phyloP scores from a whole-genome alignment of 495 filamentous ascomycete species.

The Sordaria brevicollis region DNA sequence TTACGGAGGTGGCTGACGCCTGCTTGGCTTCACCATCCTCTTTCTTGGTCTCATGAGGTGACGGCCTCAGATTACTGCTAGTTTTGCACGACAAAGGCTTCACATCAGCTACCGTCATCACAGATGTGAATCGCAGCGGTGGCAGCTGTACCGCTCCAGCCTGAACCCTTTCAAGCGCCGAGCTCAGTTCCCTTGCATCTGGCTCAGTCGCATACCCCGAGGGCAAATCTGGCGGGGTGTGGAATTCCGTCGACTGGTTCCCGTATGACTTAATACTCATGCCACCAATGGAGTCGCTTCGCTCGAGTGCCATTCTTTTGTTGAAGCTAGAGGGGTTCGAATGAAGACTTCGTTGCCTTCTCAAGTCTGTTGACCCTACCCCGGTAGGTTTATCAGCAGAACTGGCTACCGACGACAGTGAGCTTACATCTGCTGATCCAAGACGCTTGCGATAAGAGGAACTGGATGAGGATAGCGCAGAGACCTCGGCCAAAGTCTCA shows the following conservation, averaged over 20 bases:
- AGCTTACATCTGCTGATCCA: not conserved
- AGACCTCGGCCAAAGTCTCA: not conserved
- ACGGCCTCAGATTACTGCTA: not conserved
- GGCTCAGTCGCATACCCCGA: not conserved
- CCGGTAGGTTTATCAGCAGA: not conserved
- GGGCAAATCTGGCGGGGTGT: not conserved
- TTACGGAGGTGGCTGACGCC: not conserved
- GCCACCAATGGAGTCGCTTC: not conserved
- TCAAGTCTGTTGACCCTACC: not conserved
- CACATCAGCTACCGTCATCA: constrained; percentile 14
- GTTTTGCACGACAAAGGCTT: constrained; percentile 6
- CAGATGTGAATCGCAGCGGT: constrained; percentile 1
- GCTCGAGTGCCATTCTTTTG: not conserved
- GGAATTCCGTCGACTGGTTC: not conserved
- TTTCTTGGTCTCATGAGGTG: not conserved
- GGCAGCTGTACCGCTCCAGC: not conserved
- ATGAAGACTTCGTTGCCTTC: not conserved
- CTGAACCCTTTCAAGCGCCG: not conserved
- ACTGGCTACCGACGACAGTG: not conserved
- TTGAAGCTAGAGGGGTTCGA: not conserved
- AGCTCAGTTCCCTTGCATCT: not conserved
- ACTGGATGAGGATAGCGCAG: not conserved
- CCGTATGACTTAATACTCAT: not conserved
- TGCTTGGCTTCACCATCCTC: not conserved
- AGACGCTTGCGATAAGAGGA: not conserved